A percentile compares a stretch with the other conserved stretches of the same genome.
These are phyloP conservation scores for Amanita inopinata DNA, from an alignment of 768 basidiomycete genomes.

Conservation along the genomic window DNA sequence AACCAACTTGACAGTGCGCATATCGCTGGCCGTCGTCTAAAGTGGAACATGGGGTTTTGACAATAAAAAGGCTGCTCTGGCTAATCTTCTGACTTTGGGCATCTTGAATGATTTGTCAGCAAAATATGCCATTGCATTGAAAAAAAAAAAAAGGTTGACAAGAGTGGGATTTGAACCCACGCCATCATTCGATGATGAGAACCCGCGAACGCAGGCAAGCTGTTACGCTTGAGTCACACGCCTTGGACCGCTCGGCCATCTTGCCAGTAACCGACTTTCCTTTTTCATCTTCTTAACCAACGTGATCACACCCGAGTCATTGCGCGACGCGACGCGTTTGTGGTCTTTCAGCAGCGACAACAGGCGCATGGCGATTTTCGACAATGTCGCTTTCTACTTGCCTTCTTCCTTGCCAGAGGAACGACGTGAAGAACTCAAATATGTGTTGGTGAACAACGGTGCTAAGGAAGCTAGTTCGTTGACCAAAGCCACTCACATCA, in stretches of 20 bases:
- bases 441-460: constrained; percentile 44
- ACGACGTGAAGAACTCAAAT: constrained; percentile 33
- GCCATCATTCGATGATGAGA: constrained; percentile 21
- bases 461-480: constrained; percentile 25
- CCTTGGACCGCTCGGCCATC: constrained; percentile 58
- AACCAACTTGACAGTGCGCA: constrained; percentile 74
- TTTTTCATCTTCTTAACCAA: too few species aligned
- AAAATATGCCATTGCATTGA: too few species aligned
- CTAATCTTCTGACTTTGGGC: too few species aligned
- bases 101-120: neutral
- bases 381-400: constrained; percentile 35
- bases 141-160: constrained; percentile 14
- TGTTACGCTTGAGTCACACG: constrained; percentile 46
- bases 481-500: constrained; percentile 31
- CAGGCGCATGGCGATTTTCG: constrained; percentile 27
- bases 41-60: neutral
- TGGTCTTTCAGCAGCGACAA: neutral
- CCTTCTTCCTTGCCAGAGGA: constrained; percentile 36
- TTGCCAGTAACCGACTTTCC: constrained; percentile 30
- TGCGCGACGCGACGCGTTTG: neutral
- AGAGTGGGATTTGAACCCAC: constrained; percentile 22
- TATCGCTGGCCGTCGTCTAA: constrained; percentile 15
- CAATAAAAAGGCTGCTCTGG: too few species aligned
- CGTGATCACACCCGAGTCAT: too few species aligned
- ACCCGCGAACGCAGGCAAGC: constrained; percentile 18